Evolutionary conservation across 805 yeast species (phyloP), one percentile per base, ranked within the genome.

Genomic region (Yarrowia alimentaria): DNA sequence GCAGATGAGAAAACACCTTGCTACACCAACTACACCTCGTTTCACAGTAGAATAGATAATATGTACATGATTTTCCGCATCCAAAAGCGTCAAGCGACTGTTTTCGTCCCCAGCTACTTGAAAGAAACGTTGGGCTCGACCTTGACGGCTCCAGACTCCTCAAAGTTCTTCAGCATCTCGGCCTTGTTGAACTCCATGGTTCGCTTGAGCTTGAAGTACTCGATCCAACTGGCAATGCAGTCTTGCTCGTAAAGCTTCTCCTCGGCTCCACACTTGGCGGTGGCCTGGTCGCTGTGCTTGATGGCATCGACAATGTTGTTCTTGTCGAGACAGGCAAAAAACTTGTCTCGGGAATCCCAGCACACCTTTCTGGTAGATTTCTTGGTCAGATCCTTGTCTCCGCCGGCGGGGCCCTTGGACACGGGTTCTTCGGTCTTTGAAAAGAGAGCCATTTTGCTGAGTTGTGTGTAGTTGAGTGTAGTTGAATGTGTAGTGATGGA

Each of bases 141-240:
- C 37, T 49, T 53, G 21, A 52, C 53, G 40, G 79, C 85, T 19
- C 88, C 87, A 56, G 81, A 80, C 14, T 77, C 80, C 61, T 83
- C 87, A 59, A 87, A 79, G 63, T 84, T 81, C 51, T 75, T 75
- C 60, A 87, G 66, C 65, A 85, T 81, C 57, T 75, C 72, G 56
- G 79, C 84, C 65, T 83, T 81, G 59, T 79, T 78, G 55, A 79
- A 69, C 58, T 88, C 96, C 54, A 80, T 82, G 30, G 81, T 83
- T 59, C 96, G 78, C 66, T 89, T 90, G 66, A 88, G 91, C 63
- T 89, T 91, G 72, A 91, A 90, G 65, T 90, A 89, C 54, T 83
- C 74, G 55, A 79, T 88, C 98, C 98, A 90, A 50, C 89, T 79
- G 11, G 80, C 79, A 8, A 86, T 88, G 67, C 98, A 90, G 58